Base-by-base conservation (phyloP, 805 yeast species). In the Isabelozyma heimii region DNA sequence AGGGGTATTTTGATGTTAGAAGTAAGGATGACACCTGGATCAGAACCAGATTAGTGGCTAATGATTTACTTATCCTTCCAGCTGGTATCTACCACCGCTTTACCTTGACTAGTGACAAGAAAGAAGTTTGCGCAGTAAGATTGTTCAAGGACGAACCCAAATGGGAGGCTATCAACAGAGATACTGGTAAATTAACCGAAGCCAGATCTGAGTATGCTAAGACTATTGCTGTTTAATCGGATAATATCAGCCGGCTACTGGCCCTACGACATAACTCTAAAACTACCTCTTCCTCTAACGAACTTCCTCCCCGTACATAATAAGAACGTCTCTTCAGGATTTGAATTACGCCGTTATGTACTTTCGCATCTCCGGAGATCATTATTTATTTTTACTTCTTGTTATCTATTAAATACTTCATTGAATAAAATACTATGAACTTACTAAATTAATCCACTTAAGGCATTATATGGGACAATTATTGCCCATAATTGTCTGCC, bases 61-160 rank as follows among this genome's bases (percentile, higher is more conserved):
- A 84, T 42, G 98, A 92, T 60, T 70, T 87, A 58, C 62, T 87
- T 48, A 79, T 88, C 46, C 73, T 87, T 30, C 99, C 99, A 0
- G 90, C 96, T 0, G 98, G 98, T 0, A 90, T 92, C 37, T 92
- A 89, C 66, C 99, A 92, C 69, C 80, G 99, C 24, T 92, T 92
- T 68, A 90, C 97, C 1, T 75, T 92, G 54, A 77, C 90, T 8
- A 67, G 73, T 41, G 60, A 62, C 15, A 61, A 71, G 44, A 82
- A 83, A 64, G 79, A 79, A 55, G 85, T 92, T 56, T 79, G 80
- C 50, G 96, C 98, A 4, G 65, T 88, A 60, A 76, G 99, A 55
- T 70, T 92, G 57, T 92, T 92, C 73, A 83, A 90, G 66, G 97
- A 90, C 58, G 97, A 91, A 70, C 98, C 98, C 26, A 92, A 91